Conservation (phyloP, 1,284 basidiomycete genomes). For the Cutaneotrichosporon cyanovorans region DNA sequence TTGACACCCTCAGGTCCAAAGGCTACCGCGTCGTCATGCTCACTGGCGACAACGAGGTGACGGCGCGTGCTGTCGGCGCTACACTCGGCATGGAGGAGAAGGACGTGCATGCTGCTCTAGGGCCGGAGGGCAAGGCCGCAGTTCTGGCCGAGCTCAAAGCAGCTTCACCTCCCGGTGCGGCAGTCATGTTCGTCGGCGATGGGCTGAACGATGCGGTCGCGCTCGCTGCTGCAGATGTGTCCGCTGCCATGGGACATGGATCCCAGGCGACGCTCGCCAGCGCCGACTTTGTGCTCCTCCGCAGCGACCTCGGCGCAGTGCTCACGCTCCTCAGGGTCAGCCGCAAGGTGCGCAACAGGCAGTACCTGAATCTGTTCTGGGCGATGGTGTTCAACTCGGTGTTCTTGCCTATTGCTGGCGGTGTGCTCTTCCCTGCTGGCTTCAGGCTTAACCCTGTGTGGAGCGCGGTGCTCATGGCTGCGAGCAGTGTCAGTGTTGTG, state of each 20-base stretch:
- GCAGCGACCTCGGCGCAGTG: constrained; percentile 88
- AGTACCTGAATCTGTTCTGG: constrained; percentile 77
- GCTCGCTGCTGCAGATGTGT: constrained; percentile 85
- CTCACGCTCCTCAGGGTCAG: constrained; percentile 90
- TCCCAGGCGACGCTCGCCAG: constrained; percentile 96
- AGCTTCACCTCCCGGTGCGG: too few relatives aligned
- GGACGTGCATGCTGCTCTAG: constrained; percentile 79
- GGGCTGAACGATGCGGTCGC: constrained; percentile 99
- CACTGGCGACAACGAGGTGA: constrained; percentile 77
- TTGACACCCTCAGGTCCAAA: constrained; percentile 68
- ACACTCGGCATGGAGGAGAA: constrained; percentile 73
- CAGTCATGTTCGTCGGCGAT: constrained; percentile 92
- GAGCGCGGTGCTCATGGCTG: constrained; percentile 98
- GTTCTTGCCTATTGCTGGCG: constrained; percentile 98
- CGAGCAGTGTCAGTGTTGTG: constrained; percentile 92
- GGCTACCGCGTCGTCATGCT: constrained; percentile 84
- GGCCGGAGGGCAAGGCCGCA: constrained; percentile 79
- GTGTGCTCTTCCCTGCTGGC: constrained; percentile 76
- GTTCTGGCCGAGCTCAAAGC: constrained; percentile 47
- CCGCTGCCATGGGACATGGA: constrained; percentile 92
- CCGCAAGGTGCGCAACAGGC: constrained; percentile 78
- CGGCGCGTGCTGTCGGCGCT: constrained; percentile 75
- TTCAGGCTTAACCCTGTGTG: constrained; percentile 94
- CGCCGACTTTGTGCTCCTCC: constrained; percentile 95
- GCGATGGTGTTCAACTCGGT: constrained; percentile 87